Evolutionary conservation across 2,329 filamentous ascomycete genomes (phyloP).

Genomic region (Pestalotiopsis sp.): DNA sequence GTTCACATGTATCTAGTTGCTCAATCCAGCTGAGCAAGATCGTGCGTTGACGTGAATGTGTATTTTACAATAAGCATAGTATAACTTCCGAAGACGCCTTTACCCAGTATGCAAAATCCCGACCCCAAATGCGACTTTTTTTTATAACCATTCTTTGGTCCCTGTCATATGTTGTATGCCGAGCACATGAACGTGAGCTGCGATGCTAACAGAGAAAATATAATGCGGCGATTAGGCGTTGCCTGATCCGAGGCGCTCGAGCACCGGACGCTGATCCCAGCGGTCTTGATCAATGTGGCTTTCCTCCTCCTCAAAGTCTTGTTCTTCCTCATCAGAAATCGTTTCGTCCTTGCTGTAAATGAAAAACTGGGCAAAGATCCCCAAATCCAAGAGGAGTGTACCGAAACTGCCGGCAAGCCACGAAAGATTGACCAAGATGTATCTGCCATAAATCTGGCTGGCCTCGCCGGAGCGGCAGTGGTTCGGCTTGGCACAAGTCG

Average conservation of each 20-base stretch:
- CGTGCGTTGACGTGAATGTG: not conserved
- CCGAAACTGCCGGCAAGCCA: slow-evolving; percentile 91
- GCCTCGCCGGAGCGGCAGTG: slow-evolving; percentile 69
- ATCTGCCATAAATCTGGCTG: slow-evolving; percentile 69
- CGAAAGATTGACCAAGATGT: slow-evolving; percentile 86
- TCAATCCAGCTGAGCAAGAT: not conserved
- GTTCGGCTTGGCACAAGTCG: slow-evolving; percentile 57
- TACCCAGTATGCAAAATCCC: not conserved
- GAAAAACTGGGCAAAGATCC: slow-evolving; percentile 91
- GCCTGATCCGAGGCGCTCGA: slow-evolving; percentile 29
- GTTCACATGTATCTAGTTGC: slow-evolving; percentile 14
- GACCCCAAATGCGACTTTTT: not conserved
- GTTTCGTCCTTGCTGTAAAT: slow-evolving; percentile 64
- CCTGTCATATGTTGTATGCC: not conserved
- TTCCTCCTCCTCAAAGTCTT: slow-evolving; percentile 32
- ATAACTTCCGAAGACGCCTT: not conserved
- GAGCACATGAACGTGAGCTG: not conserved
- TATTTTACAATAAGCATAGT: not conserved
- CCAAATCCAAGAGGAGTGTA: slow-evolving; percentile 81
- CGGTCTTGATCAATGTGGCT: slow-evolving; percentile 22
- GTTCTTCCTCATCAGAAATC: slow-evolving; percentile 27
- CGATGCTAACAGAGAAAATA: not conserved
- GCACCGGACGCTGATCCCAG: slow-evolving; percentile 32
- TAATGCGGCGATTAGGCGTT: not conserved
- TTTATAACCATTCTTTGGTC: not conserved